Conservation (phyloP, 2,329 filamentous ascomycete species). For the Cytospora piceae region DNA sequence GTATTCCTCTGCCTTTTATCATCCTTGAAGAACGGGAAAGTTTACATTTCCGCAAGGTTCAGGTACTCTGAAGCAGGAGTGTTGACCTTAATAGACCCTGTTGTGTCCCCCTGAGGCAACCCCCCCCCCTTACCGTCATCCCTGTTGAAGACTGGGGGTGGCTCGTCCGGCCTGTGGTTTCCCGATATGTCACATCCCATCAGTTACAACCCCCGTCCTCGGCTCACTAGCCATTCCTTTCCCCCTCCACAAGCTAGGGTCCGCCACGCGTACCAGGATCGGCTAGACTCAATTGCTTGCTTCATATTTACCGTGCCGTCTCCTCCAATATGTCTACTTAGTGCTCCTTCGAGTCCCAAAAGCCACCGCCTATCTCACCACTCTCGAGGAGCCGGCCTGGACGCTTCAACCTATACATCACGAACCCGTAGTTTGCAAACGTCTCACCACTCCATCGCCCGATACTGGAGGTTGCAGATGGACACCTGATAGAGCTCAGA, state of each 20-base stretch:
- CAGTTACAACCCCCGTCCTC: slow-evolving; percentile 23
- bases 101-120: slow-evolving; percentile 9
- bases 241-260: slow-evolving; percentile 18
- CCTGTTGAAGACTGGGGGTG: slow-evolving; percentile 25
- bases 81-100: slow-evolving; percentile 20
- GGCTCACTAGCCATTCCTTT: slow-evolving; percentile 26
- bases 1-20: slow-evolving; percentile 2
- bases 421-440: background rate
- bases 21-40: slow-evolving; percentile 13
- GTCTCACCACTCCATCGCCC: slow-evolving; percentile 7
- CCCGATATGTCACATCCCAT: slow-evolving; percentile 29
- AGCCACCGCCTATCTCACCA: background rate
- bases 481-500: slow-evolving; percentile 18
- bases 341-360: slow-evolving; percentile 17
- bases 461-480: slow-evolving; percentile 16
- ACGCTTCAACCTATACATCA: background rate
- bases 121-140: slow-evolving; percentile 16
- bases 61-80: slow-evolving; percentile 15
- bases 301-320: slow-evolving; percentile 29
- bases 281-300: slow-evolving; percentile 29
- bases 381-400: background rate
- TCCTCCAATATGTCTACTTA: slow-evolving; percentile 12
- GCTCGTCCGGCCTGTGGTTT: slow-evolving; percentile 24
- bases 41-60: slow-evolving; percentile 13
- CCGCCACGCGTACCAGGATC: slow-evolving; percentile 28